Evolutionary conservation across 331 rosid species (phyloP), one percentile per base, ranked within the genome.

Genomic region (Acacia pycnantha): DNA sequence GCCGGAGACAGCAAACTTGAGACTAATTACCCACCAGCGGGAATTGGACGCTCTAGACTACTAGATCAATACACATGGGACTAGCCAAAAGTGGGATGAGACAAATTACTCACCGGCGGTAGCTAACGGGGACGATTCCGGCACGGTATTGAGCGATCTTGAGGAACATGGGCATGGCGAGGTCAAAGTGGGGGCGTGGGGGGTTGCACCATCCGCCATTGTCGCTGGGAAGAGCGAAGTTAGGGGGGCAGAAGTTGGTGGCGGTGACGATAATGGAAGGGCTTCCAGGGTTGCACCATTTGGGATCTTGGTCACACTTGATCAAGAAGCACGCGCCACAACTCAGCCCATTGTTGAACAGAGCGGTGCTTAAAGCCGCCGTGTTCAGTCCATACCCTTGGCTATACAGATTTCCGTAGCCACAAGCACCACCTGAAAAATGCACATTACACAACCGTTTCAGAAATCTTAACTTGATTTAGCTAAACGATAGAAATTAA

Each of bases 141-240:
- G 98, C 99, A 3, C 92, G 94, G 89, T 96, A 96, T 82, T 93
- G 89, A n/a, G 99, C 99, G 84, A 96, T 91, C 86, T 96, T 92
- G 80, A 96, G 97, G 84, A 96, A 94, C 97, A 94, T 91, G 64
- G 99, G 99, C 99, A 96, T 96, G 76, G 99, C 97, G 16, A 96
- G 99, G 80, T 96, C 99, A 78, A 96, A 96, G 79, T 96, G 99
- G 1, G 91, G 78, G 16, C 99, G 88, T 15, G 99, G 99, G n/a
- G 99, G 99, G 86, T 96, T 96, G 80, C 98, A 94, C 99, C 99
- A 96, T 1, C 99, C 99, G 59, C 99, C 99, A 82, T 96, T 85
- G 83, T 96, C 98, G 56, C 81, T 92, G 8, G 98, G 90, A 2
- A 74, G 94, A 72, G 99, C 99, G 27, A 65, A 96, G 87, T 96